A percentile compares a stretch with the other conserved stretches of the same genome.
These are phyloP conservation scores for Scenedesmus sp. DNA, from an alignment of 163 green algal genomes.

Conservation along the genomic window DNA sequence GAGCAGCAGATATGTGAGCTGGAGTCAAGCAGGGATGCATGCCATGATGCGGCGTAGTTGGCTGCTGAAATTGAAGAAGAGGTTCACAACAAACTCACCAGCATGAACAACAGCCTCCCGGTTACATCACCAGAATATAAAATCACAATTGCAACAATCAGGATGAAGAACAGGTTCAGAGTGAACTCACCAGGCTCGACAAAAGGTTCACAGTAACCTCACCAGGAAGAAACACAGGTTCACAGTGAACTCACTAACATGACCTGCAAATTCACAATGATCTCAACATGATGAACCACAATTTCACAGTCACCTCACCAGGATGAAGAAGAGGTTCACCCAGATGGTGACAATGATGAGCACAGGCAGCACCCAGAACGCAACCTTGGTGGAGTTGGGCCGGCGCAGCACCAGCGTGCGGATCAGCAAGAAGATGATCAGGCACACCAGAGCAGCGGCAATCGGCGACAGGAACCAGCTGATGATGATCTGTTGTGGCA, in stretches of 20 bases:
- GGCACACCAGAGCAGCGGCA: slow-evolving; percentile 52
- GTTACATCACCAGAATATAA: too few relatives aligned
- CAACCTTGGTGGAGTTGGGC: slow-evolving; percentile 57
- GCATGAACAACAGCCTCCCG: too few relatives aligned
- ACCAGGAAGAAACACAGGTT: too few relatives aligned
- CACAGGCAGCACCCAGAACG: slow-evolving; percentile 67
- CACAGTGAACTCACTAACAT: slow-evolving; percentile 40
- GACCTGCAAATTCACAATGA: slow-evolving; percentile 56
- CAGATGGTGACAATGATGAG: slow-evolving; percentile 64
- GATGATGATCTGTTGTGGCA: slow-evolving; percentile 68
- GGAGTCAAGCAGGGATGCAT: not conserved
- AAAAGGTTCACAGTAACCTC: too few relatives aligned
- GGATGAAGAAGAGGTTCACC: slow-evolving; percentile 62
- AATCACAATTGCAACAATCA: too few relatives aligned
- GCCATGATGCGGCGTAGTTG: too few relatives aligned
- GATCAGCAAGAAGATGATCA: slow-evolving; percentile 62
- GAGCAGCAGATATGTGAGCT: not conserved
- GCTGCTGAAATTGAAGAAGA: too few relatives aligned
- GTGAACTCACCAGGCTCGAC: too few relatives aligned
- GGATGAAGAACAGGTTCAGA: too few relatives aligned
- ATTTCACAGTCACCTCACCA: slow-evolving; percentile 15
- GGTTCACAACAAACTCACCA: too few relatives aligned
- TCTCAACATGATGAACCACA: too few relatives aligned
- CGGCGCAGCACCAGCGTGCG: slow-evolving; percentile 62
- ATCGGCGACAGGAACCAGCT: slow-evolving; percentile 78